Conservation (phyloP, 371 early-diverging fungal genomes). For the Apophysomyces variabilis region DNA sequence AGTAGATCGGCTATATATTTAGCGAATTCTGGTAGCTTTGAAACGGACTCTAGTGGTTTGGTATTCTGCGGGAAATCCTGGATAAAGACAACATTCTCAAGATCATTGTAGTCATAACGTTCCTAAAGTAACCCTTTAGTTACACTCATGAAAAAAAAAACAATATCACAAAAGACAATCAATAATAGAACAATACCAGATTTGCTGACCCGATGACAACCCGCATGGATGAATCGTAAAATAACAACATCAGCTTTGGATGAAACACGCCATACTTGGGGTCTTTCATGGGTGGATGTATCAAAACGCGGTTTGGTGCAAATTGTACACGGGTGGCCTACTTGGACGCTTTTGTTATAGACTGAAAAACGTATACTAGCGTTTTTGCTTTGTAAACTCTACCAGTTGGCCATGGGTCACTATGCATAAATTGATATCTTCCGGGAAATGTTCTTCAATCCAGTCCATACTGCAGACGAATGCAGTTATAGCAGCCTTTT, state of each 20-base stretch:
- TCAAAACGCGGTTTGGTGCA: slow-evolving; percentile 27
- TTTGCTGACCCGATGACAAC: slow-evolving; percentile 57
- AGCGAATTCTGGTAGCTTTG: slow-evolving; percentile 36
- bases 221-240: slow-evolving; percentile 37
- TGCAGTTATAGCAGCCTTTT: slow-evolving; percentile 46
- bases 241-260: slow-evolving; percentile 48
- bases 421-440: slow-evolving; percentile 38
- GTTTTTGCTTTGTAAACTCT: slow-evolving; percentile 14
- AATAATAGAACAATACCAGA: slow-evolving; percentile 26
- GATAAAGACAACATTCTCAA: slow-evolving; percentile 55
- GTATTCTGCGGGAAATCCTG: slow-evolving; percentile 44
- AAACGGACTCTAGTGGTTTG: slow-evolving; percentile 5
- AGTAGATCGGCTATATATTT: slow-evolving; percentile 38
- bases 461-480: slow-evolving; percentile 48
- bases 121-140: slow-evolving; percentile 20
- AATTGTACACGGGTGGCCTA: slow-evolving; percentile 37
- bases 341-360: neutral
- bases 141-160: neutral
- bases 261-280: slow-evolving; percentile 47
- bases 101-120: slow-evolving; percentile 44
- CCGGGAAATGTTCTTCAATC: slow-evolving; percentile 45
- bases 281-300: slow-evolving; percentile 44
- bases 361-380: slow-evolving; percentile 17
- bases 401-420: slow-evolving; percentile 50
- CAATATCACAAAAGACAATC: neutral